phyloP scores from a whole-genome alignment of 208 protist genomes.

The Vickermania ingenoplastis region DNA sequence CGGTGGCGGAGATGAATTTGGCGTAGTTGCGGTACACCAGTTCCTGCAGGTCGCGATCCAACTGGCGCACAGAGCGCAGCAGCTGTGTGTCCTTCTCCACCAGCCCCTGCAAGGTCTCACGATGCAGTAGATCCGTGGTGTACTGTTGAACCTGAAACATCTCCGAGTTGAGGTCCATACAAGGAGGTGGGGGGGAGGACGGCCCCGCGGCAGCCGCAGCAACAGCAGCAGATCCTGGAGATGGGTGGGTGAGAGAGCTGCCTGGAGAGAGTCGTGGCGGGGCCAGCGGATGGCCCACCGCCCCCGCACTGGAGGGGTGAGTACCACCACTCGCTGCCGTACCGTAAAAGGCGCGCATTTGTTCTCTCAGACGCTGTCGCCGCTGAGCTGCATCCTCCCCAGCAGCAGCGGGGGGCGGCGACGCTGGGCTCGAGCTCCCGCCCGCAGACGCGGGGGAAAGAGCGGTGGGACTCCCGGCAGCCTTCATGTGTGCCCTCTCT shows the following conservation, averaged over 20 bases:
- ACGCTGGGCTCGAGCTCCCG: too few species aligned
- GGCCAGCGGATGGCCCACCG: background rate
- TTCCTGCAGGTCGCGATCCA: slow-evolving; percentile 96
- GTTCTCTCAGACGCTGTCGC: slow-evolving; percentile 50
- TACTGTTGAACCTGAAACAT: slow-evolving; percentile 74
- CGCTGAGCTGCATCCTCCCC: slow-evolving; percentile 18
- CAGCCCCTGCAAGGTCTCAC: slow-evolving; percentile 58
- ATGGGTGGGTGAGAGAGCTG: background rate
- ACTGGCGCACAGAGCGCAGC: slow-evolving; percentile 47
- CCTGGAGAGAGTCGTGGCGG: too few species aligned
- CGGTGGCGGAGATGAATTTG: slow-evolving; percentile 97
- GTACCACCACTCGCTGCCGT: slow-evolving; percentile 25
- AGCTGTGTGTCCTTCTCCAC: slow-evolving; percentile 76
- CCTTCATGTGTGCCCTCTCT: too few species aligned
- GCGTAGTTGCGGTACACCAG: slow-evolving; percentile 99
- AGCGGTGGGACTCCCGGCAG: too few species aligned
- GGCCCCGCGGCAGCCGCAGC: background rate
- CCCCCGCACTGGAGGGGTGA: slow-evolving; percentile 8
- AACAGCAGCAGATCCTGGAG: background rate
- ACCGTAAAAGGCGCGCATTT: slow-evolving; percentile 80
- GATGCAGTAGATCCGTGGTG: slow-evolving; percentile 66
- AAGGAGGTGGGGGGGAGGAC: slow-evolving; percentile 24
- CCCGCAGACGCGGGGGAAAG: too few species aligned
- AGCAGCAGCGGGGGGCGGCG: background rate
- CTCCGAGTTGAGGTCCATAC: slow-evolving; percentile 77